These are phyloP conservation scores for Leishmania major DNA, from an alignment of 208 protist genomes.

Conservation along the genomic window DNA sequence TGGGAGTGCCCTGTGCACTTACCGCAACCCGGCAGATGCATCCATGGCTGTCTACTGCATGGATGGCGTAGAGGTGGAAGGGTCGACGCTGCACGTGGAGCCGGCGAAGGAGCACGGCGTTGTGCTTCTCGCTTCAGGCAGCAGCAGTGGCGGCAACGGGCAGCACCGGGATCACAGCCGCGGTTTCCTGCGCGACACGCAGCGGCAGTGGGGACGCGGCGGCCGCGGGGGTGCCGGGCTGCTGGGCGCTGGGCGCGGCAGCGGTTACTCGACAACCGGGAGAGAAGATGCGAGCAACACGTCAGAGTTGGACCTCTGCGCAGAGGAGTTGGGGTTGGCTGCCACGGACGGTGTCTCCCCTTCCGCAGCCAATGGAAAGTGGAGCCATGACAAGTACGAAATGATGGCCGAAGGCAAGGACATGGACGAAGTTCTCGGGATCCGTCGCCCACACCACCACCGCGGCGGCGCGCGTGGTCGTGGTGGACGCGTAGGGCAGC, in stretches of 20 bases:
- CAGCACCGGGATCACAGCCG: slow-evolving; percentile 25
- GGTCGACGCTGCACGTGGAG: slow-evolving; percentile 64
- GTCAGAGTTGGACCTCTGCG: not conserved
- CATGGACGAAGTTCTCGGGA: slow-evolving; percentile 58
- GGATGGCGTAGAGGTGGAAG: slow-evolving; percentile 74
- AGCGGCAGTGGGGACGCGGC: slow-evolving; percentile 17
- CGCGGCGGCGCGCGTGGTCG: slow-evolving; percentile 43
- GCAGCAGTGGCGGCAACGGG: not conserved
- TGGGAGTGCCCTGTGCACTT: slow-evolving; percentile 85
- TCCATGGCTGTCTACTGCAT: slow-evolving; percentile 67
- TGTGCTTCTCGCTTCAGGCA: slow-evolving; percentile 57
- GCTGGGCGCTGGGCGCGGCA: slow-evolving; percentile 3
- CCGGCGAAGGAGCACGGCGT: slow-evolving; percentile 83
- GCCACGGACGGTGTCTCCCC: not conserved
- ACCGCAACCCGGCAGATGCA: slow-evolving; percentile 90
- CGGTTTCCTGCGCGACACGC: slow-evolving; percentile 37
- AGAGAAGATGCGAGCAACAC: not conserved
- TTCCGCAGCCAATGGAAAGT: slow-evolving; percentile 32
- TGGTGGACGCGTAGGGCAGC: slow-evolving; percentile 31
- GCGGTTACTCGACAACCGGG: not conserved
- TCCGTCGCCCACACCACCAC: slow-evolving; percentile 18
- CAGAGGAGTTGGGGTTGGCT: not conserved
- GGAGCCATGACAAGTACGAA: slow-evolving; percentile 84
- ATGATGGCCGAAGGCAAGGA: slow-evolving; percentile 53
- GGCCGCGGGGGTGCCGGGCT: slow-evolving; percentile 9